These are phyloP conservation scores for Phyllosticta paracitricarpa DNA, from an alignment of 2,329 filamentous ascomycete genomes.

Conservation along the genomic window DNA sequence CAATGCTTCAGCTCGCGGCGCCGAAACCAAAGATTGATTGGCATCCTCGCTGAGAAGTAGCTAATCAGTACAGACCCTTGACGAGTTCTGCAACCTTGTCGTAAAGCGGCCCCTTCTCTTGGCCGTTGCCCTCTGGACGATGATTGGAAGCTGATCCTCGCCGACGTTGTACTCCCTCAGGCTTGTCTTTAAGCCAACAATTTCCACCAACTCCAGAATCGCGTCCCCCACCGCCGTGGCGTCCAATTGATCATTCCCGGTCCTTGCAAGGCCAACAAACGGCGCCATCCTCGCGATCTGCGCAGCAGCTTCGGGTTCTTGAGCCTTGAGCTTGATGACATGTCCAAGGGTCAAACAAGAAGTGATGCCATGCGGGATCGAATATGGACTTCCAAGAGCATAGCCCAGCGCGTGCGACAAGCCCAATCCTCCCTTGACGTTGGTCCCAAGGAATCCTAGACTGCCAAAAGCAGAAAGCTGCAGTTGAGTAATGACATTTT, in stretches of 20 bases:
- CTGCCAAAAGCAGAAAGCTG: conserved; percentile 44
- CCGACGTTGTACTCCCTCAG: conserved; percentile 37
- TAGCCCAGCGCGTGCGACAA: conserved; percentile 40
- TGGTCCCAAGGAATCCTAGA: conserved; percentile 41
- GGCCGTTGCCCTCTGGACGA: conserved; percentile 35
- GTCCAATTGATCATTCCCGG: conserved; percentile 34
- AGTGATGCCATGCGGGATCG: conserved; percentile 48
- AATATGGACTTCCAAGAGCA: conserved; percentile 45
- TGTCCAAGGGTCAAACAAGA: conserved; percentile 45
- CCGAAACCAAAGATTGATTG: background rate
- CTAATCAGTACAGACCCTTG: conserved; percentile 29
- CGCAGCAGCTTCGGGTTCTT: conserved; percentile 33
- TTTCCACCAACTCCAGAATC: conserved; percentile 34
- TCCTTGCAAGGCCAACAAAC: conserved; percentile 30
- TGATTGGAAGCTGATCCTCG: conserved; percentile 31
- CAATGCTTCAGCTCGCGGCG: background rate
- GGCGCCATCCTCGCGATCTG: conserved; percentile 37
- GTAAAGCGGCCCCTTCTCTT: conserved; percentile 33
- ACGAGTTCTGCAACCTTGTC: conserved; percentile 35
- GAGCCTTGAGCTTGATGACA: conserved; percentile 44
- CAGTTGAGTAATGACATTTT: conserved; percentile 40
- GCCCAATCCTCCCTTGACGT: conserved; percentile 42
- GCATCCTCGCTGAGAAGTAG: conserved; percentile 1
- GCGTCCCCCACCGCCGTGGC: conserved; percentile 35
- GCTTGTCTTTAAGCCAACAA: conserved; percentile 35